A percentile compares a stretch with the other conserved stretches of the same genome.
Conservation (phyloP, 345 rosid genomes). For the thale cress (Arabidopsis thaliana) region TAIR10.1 NC_003076.8:377501-378000, state of each 20-base stretch:
- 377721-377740: constrained; percentile 6
- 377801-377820: constrained; percentile 97
- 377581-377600: constrained; percentile 94
- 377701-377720: constrained; percentile 1
- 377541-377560: constrained; percentile 89
- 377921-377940: constrained; percentile 97
- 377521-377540: constrained; percentile 94
- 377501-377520: constrained; percentile 97
- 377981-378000: constrained; percentile 79
- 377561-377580: constrained; percentile 96
- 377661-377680: constrained; percentile 97
- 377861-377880: not conserved
- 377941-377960: constrained; percentile 85
- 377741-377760: constrained; percentile 15
- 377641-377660: constrained; percentile 86
- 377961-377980: constrained; percentile 79
- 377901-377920: constrained; percentile 96
- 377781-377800: constrained; percentile 96
- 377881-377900: constrained; percentile 17
- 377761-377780: constrained; percentile 65
- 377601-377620: constrained; percentile 92
- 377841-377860: constrained; percentile 17
- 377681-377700: constrained; percentile 61
- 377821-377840: constrained; percentile 70
- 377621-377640: constrained; percentile 70